Evolutionary conservation across 495 filamentous ascomycete genomes (phyloP).

Genomic region (Penicillium cosmopolitanum): DNA sequence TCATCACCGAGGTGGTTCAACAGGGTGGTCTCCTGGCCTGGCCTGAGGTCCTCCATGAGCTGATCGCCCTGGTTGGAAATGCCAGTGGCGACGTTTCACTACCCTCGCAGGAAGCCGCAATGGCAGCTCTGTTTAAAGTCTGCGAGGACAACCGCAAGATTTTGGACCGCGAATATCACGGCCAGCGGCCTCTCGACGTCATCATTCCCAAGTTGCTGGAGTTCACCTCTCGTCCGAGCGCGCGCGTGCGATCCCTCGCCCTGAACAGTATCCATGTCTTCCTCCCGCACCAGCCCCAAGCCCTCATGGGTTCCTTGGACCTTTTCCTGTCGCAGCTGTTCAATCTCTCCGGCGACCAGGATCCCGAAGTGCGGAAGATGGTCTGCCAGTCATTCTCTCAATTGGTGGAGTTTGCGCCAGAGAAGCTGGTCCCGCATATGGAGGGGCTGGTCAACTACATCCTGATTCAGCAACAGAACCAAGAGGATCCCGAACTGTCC

Average conservation of each 20-base stretch:
- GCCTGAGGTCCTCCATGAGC: constrained; percentile 84
- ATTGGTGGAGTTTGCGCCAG: constrained; percentile 86
- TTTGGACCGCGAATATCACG: constrained; percentile 82
- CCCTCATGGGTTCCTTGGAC: constrained; percentile 76
- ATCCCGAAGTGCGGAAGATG: constrained; percentile 79
- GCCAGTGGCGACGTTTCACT: constrained; percentile 64
- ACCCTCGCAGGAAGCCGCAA: constrained; percentile 86
- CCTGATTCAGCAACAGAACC: constrained; percentile 80
- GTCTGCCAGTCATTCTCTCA: constrained; percentile 94
- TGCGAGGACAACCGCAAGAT: constrained; percentile 94
- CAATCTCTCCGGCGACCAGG: constrained; percentile 72
- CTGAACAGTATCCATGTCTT: constrained; percentile 89
- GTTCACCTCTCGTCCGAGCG: constrained; percentile 72
- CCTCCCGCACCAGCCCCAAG: constrained; percentile 76
- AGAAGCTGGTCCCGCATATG: constrained; percentile 89
- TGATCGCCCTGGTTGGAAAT: constrained; percentile 77
- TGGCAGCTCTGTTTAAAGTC: constrained; percentile 89
- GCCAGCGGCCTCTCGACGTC: constrained; percentile 82
- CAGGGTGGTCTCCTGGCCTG: constrained; percentile 85
- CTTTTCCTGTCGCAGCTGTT: constrained; percentile 81
- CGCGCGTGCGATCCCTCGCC: constrained; percentile 77
- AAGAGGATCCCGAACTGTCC: constrained; percentile 86
- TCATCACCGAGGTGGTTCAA: constrained; percentile 91
- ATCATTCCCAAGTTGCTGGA: constrained; percentile 91
- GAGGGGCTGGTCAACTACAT: constrained; percentile 91